phyloP scores from a whole-genome alignment of 768 basidiomycete genomes.

The Trametes cubensis region DNA sequence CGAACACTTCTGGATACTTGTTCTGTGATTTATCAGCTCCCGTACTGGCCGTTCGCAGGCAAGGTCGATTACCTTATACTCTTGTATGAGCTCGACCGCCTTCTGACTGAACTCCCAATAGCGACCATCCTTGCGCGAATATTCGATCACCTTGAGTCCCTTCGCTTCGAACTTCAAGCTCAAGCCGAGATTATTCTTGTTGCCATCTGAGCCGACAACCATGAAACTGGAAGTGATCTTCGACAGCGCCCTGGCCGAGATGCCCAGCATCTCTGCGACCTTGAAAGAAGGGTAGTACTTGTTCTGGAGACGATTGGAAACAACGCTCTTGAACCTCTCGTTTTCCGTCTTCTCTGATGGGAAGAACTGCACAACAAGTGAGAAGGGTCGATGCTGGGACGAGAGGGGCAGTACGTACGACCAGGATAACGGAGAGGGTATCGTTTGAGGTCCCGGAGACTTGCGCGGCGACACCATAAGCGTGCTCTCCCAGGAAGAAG shows the following conservation, averaged over 20 bases:
- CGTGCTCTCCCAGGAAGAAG: constrained; percentile 94
- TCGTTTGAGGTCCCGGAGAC: constrained; percentile 73
- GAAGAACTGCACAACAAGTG: constrained; percentile 64
- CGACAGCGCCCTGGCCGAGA: constrained; percentile 80
- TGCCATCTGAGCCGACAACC: constrained; percentile 73
- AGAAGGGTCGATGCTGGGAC: not conserved
- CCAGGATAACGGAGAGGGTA: constrained; percentile 79
- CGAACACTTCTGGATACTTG: constrained; percentile 85
- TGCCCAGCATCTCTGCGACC: constrained; percentile 69
- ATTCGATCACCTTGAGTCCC: constrained; percentile 89
- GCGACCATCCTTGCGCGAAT: constrained; percentile 80
- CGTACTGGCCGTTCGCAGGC: not conserved
- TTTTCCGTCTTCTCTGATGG: constrained; percentile 81
- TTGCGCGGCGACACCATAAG: constrained; percentile 94
- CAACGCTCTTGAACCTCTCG: constrained; percentile 72
- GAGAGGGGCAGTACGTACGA: constrained; percentile 51
- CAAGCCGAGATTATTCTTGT: constrained; percentile 89
- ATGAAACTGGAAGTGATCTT: constrained; percentile 94
- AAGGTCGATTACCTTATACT: constrained; percentile 68
- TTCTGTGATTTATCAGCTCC: constrained; percentile 41
- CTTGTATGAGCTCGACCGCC: constrained; percentile 74
- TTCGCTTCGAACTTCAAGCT: constrained; percentile 97
- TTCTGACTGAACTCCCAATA: constrained; percentile 95
- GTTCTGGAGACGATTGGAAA: constrained; percentile 49
- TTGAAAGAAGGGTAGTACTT: constrained; percentile 80